Evolutionary conservation across 176 grass and related monocot genomes (phyloP), one percentile per base, ranked within the genome.

Genomic region (Carex littledalei): DNA sequence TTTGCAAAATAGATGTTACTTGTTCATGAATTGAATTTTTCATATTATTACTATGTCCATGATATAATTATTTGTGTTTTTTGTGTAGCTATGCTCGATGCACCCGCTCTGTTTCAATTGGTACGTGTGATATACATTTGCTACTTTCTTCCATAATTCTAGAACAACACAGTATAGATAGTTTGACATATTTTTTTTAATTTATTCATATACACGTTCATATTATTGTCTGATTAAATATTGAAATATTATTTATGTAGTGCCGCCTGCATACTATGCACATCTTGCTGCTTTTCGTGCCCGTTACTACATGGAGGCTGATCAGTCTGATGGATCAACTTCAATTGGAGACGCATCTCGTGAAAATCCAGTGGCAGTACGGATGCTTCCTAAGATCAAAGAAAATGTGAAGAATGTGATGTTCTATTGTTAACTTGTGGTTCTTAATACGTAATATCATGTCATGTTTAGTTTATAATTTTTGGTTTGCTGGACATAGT

Each of bases 181-280:
- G 1, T 49, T 49, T n/a, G n/a, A n/a, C n/a, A n/a, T n/a, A n/a
- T n/a, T n/a, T n/a, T 49, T 49, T 49, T 49, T 11, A 49, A 49
- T 49, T 10, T 49, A 49, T 49, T 49, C 1, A 49, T 11, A 2
- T 41, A 1, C 37, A 39, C n/a, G n/a, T 39, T 56, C 14, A 24
- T 5, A 50, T 22, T 31, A 39, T 77, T 2, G 53, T 37, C 4
- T 81, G 5, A 60, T 78, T 78, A 58, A 3, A 39, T 84, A n/a
- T 50, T 45, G 72, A 70, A 24, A 3, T 84, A 67, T 82, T 83
- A 35, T 29, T 82, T 83, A 35, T 29, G 68, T 79, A 97, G 94
- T 97, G 41, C 94, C 94, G 3, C 90, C 94, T 0, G 94, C 88
- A 4, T 91, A 94, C 81, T 97, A 97, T 34, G 94, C 94, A 59